Conservation (phyloP, 2,329 filamentous ascomycete genomes). For the Mollisia scopiformis region DNA sequence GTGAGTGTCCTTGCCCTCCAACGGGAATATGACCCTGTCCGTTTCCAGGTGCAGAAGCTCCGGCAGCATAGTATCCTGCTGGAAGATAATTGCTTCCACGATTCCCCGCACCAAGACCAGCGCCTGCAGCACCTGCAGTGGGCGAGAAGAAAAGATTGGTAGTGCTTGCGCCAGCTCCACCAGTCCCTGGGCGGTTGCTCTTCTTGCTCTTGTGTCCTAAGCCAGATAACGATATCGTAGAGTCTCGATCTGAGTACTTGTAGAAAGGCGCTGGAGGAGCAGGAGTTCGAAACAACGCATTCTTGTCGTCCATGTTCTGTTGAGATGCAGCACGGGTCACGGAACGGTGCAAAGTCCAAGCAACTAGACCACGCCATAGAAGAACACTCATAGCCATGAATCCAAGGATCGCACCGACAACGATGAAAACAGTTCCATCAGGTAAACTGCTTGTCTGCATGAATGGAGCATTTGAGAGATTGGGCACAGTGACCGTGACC, state of each 20-base stretch:
- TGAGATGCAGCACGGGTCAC: constrained; percentile 83
- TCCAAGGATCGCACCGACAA: constrained; percentile 85
- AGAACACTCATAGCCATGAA: constrained; percentile 82
- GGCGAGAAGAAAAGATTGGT: constrained; percentile 85
- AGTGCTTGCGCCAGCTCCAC: constrained; percentile 27
- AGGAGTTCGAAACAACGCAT: constrained; percentile 61
- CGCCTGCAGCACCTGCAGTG: constrained; percentile 68
- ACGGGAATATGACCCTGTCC: constrained; percentile 35
- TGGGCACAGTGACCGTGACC: constrained; percentile 77
- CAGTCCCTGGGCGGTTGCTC: constrained; percentile 40
- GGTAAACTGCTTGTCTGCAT: constrained; percentile 87
- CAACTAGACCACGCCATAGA: constrained; percentile 84
- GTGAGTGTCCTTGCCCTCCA: constrained; percentile 44
- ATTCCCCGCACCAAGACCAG: constrained; percentile 55
- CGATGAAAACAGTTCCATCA: constrained; percentile 95
- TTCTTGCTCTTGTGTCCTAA: constrained; percentile 35
- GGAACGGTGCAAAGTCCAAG: constrained; percentile 88
- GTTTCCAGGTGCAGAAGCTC: constrained; percentile 41
- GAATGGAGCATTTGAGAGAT: constrained; percentile 82
- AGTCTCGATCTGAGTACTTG: constrained; percentile 62
- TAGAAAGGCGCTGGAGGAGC: constrained; percentile 64
- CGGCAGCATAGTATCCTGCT: constrained; percentile 86
- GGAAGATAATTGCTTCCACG: constrained; percentile 83
- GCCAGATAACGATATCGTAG: constrained; percentile 33
- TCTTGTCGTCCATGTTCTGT: constrained; percentile 71